Evolutionary conservation across 371 early-diverging fungal genomes (phyloP), one percentile per base, ranked within the genome.

Genomic region (Lichtheimia corymbifera): DNA sequence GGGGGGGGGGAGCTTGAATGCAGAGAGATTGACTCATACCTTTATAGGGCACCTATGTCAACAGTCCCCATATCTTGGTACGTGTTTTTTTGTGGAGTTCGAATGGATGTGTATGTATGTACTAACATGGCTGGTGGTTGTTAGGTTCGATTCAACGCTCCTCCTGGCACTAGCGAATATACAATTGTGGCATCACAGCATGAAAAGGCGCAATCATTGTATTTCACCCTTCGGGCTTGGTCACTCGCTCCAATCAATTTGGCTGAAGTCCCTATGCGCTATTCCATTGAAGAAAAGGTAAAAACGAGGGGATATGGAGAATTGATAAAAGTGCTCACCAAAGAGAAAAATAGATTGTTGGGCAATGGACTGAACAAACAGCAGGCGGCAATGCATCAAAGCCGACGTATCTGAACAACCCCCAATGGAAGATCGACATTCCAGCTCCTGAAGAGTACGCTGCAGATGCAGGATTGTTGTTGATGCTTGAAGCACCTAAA

Each of bases 171-270:
- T 12, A 77, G 73, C 45, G 65, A 80, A 41, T 92, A 90, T 67
- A 91, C 92, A 0, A 74, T 93, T 62, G 93, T 94, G 11, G 80
- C 92, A 18, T 91, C 91, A 13, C 94, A 94, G 67, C 89, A 88
- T 71, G 83, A 91, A 56, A 89, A 90, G 62, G 76, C 76, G 4
- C 71, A 82, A 57, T 69, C 89, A 7, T 78, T 93, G 20, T 83
- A 88, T 55, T 93, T 92, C 59, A 89, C 91, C 1, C 63, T 95
- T 49, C 77, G 91, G 15, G 91, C 83, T 0, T 90, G 87, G 68
- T 87, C 88, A 13, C 70, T 81, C 18, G 84, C 88, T 4, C 85
- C 88, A 12, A 85, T 93, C 62, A 70, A 71, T 51, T 70, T 95
- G 27, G 64, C 66, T 2, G 80, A 87, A 59, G 86, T 93, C 5